phyloP scores from a whole-genome alignment of 163 green algal species.

The Chlamydomonas reinhardtii region DNA sequence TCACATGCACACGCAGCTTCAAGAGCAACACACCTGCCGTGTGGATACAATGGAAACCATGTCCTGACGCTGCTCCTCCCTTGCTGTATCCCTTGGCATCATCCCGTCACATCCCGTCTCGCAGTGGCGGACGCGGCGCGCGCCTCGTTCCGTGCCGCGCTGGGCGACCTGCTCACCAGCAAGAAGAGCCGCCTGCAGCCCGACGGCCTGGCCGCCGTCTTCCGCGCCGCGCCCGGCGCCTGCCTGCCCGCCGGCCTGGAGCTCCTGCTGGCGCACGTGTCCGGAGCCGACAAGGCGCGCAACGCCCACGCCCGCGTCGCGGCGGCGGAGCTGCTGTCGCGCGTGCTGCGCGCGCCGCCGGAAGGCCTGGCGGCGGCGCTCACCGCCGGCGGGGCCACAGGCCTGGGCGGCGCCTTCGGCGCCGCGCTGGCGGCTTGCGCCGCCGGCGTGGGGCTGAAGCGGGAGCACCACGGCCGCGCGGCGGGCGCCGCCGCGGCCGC shows the following conservation, averaged over 20 bases:
- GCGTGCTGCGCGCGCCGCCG: background rate
- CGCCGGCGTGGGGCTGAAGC: constrained; percentile 41
- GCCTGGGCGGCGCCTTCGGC: background rate
- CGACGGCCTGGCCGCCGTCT: constrained; percentile 1
- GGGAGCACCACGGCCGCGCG: constrained; percentile 10
- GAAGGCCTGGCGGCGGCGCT: constrained; percentile 18
- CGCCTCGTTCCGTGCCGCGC: constrained; percentile 24
- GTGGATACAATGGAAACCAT: too few species aligned
- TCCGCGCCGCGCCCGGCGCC: constrained; percentile 12
- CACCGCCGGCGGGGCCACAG: background rate
- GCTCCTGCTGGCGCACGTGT: constrained; percentile 3
- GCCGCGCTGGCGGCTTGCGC: constrained; percentile 24
- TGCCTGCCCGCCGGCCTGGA: constrained; percentile 23
- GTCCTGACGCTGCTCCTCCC: too few species aligned
- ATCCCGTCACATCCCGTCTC: too few species aligned
- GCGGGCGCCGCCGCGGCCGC: constrained; percentile 6
- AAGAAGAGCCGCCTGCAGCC: constrained; percentile 43
- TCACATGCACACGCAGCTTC: too few species aligned
- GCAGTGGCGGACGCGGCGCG: background rate
- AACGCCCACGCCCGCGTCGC: constrained; percentile 5
- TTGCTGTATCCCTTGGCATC: too few species aligned
- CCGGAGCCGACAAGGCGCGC: background rate
- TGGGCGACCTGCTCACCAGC: constrained; percentile 22
- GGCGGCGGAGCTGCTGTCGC: constrained; percentile 18
- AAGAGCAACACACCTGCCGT: too few species aligned